Conservation (phyloP, 768 basidiomycete genomes). For the Boletus pseudo-olivaceus region DNA sequence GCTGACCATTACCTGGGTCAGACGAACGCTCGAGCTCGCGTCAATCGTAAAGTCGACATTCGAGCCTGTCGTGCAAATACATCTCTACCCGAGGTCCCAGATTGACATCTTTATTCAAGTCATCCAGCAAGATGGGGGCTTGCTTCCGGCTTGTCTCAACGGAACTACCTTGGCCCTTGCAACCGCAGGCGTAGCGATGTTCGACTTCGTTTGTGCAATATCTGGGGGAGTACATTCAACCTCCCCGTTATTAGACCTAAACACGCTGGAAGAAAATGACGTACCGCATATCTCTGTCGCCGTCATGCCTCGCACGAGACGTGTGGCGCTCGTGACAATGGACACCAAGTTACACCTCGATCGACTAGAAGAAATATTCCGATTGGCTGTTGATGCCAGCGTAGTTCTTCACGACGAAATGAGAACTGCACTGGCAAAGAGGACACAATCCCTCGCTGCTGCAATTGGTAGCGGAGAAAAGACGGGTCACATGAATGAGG, state of each 20-base stretch:
- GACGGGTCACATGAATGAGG: constrained; percentile 30
- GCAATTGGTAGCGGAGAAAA: constrained; percentile 53
- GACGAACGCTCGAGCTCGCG: constrained; percentile 84
- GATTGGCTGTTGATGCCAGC: constrained; percentile 72
- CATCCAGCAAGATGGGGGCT: constrained; percentile 88
- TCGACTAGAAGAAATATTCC: constrained; percentile 86
- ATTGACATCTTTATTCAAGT: constrained; percentile 95
- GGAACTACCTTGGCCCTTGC: constrained; percentile 90
- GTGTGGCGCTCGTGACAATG: constrained; percentile 85
- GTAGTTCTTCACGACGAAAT: constrained; percentile 81
- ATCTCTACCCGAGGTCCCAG: constrained; percentile 88
- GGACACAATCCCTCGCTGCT: constrained; percentile 60
- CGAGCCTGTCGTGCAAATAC: constrained; percentile 89
- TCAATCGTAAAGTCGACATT: constrained; percentile 90
- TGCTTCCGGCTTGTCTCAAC: constrained; percentile 90
- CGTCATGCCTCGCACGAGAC: constrained; percentile 80
- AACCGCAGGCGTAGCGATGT: constrained; percentile 84
- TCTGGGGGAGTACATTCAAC: constrained; percentile 84
- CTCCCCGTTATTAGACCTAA: constrained; percentile 82
- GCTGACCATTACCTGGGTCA: constrained; percentile 29
- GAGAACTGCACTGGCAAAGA: constrained; percentile 61
- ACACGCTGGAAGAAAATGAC: constrained; percentile 85
- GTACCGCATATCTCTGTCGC: constrained; percentile 87
- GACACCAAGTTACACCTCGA: constrained; percentile 94
- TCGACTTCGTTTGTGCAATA: constrained; percentile 89